Evolutionary conservation across 352 stramenopile species (phyloP).

Genomic region (Aphanomyces astaci): DNA sequence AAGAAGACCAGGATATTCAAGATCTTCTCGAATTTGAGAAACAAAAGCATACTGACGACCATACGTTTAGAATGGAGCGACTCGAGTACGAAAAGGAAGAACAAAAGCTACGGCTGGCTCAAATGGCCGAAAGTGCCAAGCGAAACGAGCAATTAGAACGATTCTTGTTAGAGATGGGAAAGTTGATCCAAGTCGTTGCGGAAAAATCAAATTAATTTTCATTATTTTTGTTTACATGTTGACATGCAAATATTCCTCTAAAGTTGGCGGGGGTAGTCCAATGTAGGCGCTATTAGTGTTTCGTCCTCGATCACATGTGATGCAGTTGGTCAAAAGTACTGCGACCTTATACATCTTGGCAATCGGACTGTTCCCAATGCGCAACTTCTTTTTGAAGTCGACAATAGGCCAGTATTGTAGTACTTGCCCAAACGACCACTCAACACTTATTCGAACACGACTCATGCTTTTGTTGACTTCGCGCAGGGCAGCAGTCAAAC

Average conservation of each 20-base stretch:
- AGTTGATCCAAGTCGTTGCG: not conserved
- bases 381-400: constrained; percentile 16
- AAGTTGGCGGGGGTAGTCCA: not conserved
- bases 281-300: constrained; percentile 8
- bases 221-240: not conserved
- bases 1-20: not conserved
- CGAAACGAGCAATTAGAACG: not conserved
- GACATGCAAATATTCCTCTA: constrained; percentile 3
- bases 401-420: constrained; percentile 8
- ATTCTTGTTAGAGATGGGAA: not conserved
- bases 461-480: not conserved
- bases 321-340: constrained; percentile 12
- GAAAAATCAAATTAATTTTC: not conserved
- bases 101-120: not conserved
- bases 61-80: not conserved
- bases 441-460: no score
- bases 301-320: constrained; percentile 1
- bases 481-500: not conserved
- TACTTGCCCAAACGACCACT: no score
- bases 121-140: not conserved
- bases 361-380: not conserved
- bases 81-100: not conserved
- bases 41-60: not conserved
- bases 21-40: not conserved
- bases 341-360: constrained; percentile 12